phyloP scores from a whole-genome alignment of 495 filamentous ascomycete species.

The Lophiostoma macrostomum region DNA sequence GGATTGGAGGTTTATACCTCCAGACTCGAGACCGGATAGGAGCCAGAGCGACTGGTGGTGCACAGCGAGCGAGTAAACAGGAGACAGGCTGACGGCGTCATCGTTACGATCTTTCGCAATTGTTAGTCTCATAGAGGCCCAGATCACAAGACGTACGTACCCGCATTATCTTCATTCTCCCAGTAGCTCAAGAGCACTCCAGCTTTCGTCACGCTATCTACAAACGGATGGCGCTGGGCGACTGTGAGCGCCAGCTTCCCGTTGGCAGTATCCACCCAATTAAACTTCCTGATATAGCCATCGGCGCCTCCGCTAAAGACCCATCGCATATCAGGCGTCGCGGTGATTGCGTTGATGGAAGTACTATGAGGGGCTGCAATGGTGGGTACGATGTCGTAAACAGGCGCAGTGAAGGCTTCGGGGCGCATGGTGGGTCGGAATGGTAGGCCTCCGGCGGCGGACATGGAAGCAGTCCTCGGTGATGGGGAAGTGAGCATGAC shows the following conservation, averaged over 20 bases:
- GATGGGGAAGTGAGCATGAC: conserved; percentile 40
- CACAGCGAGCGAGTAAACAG: conserved; percentile 90
- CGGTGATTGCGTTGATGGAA: conserved; percentile 87
- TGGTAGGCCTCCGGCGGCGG: conserved; percentile 43
- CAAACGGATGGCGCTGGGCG: conserved; percentile 93
- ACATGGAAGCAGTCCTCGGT: conserved; percentile 48
- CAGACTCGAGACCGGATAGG: conserved; percentile 82
- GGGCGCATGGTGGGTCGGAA: conserved; percentile 67
- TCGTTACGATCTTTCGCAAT: conserved; percentile 36
- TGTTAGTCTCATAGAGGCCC: not conserved
- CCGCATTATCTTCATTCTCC: conserved; percentile 69
- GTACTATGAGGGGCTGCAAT: conserved; percentile 95
- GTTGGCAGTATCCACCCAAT: conserved; percentile 93
- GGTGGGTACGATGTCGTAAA: conserved; percentile 95
- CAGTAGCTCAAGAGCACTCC: conserved; percentile 93
- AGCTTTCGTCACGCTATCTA: conserved; percentile 93
- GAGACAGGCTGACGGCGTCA: conserved; percentile 62
- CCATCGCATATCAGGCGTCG: conserved; percentile 93
- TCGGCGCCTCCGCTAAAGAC: conserved; percentile 92
- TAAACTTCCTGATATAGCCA: conserved; percentile 92
- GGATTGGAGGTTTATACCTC: conserved; percentile 88
- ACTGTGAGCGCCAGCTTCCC: conserved; percentile 92
- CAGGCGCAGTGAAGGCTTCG: conserved; percentile 75
- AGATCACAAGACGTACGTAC: conserved; percentile 2
- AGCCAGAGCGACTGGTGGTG: conserved; percentile 90